Evolutionary conservation across 495 filamentous ascomycete genomes (phyloP).

Genomic region (Entonaema liquescens): DNA sequence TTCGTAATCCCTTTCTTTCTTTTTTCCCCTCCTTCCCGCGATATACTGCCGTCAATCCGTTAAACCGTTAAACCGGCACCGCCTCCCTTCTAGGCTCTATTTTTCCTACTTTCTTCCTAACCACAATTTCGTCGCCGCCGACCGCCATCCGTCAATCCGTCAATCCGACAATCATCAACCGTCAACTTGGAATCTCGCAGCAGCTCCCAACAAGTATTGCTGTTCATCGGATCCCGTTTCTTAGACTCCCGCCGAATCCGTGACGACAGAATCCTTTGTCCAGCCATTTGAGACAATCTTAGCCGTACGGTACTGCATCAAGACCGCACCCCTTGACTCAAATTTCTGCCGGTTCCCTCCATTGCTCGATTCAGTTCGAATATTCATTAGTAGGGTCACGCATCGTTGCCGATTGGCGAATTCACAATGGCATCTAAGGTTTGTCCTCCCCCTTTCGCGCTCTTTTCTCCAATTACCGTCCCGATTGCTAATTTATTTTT

Average conservation of each 20-base stretch:
- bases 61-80: constrained; percentile 4
- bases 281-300: constrained; percentile 26
- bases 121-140: constrained; percentile 7
- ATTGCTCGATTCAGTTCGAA: neutral
- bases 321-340: constrained; percentile 13
- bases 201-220: neutral
- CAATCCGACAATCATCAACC: too few species aligned
- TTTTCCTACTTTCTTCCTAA: neutral
- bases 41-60: constrained; percentile 1
- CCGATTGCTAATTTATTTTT: constrained; percentile 6
- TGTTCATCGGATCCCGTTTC: constrained; percentile 3
- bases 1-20: constrained; percentile 29
- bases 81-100: constrained; percentile 8
- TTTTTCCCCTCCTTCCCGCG: constrained; percentile 2
- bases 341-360: constrained; percentile 10
- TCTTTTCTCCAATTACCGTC: neutral
- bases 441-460: constrained; percentile 24
- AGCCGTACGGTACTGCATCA: constrained; percentile 18
- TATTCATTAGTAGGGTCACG: constrained; percentile 2
- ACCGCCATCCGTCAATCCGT: too few species aligned
- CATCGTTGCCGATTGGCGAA: constrained; percentile 33
- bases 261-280: constrained; percentile 29
- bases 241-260: constrained; percentile 13
- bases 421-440: constrained; percentile 59
- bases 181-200: neutral